Percentiles rank a stretch among this genome's conserved stretches.
phyloP scores from a whole-genome alignment of 2,329 filamentous ascomycete species.

The Nemania diffusa region DNA sequence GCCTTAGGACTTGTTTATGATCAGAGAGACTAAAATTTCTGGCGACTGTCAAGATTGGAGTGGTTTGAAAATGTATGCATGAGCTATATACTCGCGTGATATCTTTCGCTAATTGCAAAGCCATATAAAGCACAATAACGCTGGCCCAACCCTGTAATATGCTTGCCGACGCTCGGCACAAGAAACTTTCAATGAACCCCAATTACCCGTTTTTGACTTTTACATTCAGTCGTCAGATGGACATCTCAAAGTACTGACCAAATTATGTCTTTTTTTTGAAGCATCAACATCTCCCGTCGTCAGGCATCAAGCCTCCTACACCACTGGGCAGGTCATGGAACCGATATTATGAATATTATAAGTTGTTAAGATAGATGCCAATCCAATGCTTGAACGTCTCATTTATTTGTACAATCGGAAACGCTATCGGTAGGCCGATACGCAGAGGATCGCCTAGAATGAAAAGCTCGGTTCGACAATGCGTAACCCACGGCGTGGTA shows the following conservation, averaged over 20 bases:
- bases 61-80: slow-evolving; percentile 6
- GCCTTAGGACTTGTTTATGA: neutral
- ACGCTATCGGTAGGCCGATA: slow-evolving; percentile 34
- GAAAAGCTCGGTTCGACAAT: slow-evolving; percentile 39
- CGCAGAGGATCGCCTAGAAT: slow-evolving; percentile 42
- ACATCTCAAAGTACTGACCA: slow-evolving; percentile 25
- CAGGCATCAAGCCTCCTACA: slow-evolving; percentile 29
- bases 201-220: slow-evolving; percentile 21
- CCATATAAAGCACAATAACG: slow-evolving; percentile 22
- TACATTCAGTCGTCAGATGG: slow-evolving; percentile 37
- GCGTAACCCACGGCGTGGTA: slow-evolving; percentile 15
- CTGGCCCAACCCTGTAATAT: slow-evolving; percentile 26
- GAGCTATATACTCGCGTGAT: slow-evolving; percentile 27
- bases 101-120: slow-evolving; percentile 31
- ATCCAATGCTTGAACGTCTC: slow-evolving; percentile 28
- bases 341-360: slow-evolving; percentile 47
- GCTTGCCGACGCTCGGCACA: slow-evolving; percentile 20
- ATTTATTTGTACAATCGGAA: slow-evolving; percentile 30
- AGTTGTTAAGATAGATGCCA: slow-evolving; percentile 22
- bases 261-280: slow-evolving; percentile 18
- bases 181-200: slow-evolving; percentile 29
- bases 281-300: slow-evolving; percentile 24
- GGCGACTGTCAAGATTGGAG: neutral
- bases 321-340: slow-evolving; percentile 34
- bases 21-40: neutral